phyloP scores from a whole-genome alignment of 2,329 filamentous ascomycete species.

The Alternaria ethzedia region DNA sequence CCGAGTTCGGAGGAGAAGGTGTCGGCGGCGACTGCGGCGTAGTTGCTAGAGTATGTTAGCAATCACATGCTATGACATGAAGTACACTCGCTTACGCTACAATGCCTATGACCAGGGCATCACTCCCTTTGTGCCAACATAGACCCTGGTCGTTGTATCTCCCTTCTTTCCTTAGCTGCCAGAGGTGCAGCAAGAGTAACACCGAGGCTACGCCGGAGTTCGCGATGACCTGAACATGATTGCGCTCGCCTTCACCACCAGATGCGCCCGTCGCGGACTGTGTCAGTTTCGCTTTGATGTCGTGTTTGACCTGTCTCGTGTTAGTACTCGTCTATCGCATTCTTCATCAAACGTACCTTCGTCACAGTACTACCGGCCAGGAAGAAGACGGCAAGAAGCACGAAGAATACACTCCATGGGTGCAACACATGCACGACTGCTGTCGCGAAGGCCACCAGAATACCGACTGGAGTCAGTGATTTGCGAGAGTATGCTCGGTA shows the following conservation, averaged over 20 bases:
- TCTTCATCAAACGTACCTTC: conserved; percentile 62
- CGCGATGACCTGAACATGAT: conserved; percentile 86
- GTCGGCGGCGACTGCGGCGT: conserved; percentile 89
- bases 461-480: conserved; percentile 78
- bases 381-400: conserved; percentile 83
- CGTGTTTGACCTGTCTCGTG: conserved; percentile 74
- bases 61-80: neutral
- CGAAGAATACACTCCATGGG: conserved; percentile 92
- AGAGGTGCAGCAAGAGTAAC: conserved; percentile 60
- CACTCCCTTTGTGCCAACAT: conserved; percentile 51
- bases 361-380: conserved; percentile 82
- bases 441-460: conserved; percentile 74
- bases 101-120: conserved; percentile 56
- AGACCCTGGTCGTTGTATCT: conserved; percentile 30
- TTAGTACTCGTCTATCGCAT: neutral
- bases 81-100: conserved; percentile 47
- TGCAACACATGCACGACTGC: conserved; percentile 85
- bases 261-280: conserved; percentile 73
- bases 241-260: conserved; percentile 82
- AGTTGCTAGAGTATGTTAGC: conserved; percentile 68
- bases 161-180: conserved; percentile 50
- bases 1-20: conserved; percentile 96
- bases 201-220: conserved; percentile 83
- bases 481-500: conserved; percentile 50
- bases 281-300: conserved; percentile 82